Percentiles rank a stretch among this genome's conserved stretches.
These are phyloP conservation scores for Aspergillus novofumigatus DNA, from an alignment of 2,329 filamentous ascomycete species.

Conservation along the genomic window DNA sequence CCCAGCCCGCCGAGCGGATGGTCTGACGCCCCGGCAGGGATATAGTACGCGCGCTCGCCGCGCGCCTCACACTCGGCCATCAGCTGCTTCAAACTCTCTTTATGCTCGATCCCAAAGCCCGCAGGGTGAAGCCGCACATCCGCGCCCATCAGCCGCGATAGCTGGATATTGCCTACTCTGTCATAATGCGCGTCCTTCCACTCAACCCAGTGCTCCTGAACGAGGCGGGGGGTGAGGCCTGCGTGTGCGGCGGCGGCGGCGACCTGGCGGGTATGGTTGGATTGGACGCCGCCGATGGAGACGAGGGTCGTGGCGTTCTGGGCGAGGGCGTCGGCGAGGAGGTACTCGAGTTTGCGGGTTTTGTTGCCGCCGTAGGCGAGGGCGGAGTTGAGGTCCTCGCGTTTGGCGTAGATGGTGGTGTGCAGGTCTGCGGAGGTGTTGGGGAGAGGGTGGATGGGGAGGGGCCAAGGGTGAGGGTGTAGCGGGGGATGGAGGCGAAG, in stretches of 20 bases:
- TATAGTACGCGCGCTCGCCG: conserved; percentile 65
- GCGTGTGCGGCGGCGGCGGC: conserved; percentile 58
- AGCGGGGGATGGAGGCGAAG: conserved; percentile 60
- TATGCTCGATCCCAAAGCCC: conserved; percentile 66
- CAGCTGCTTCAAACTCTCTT: conserved; percentile 54
- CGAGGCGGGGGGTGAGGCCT: conserved; percentile 48
- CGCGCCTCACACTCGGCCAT: conserved; percentile 49
- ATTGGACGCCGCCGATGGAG: conserved; percentile 64
- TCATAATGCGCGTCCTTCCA: conserved; percentile 58
- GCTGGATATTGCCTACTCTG: conserved; percentile 66
- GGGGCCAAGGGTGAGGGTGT: conserved; percentile 59
- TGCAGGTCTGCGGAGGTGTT: conserved; percentile 60
- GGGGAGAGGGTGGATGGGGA: conserved; percentile 57
- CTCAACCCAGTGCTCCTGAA: conserved; percentile 68
- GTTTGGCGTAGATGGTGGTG: conserved; percentile 61
- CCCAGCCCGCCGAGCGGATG: conserved; percentile 67
- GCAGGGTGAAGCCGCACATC: conserved; percentile 59
- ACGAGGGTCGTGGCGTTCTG: conserved; percentile 59
- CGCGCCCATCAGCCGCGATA: conserved; percentile 64
- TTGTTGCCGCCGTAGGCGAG: conserved; percentile 68
- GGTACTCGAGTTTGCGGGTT: conserved; percentile 66
- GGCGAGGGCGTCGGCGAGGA: conserved; percentile 59
- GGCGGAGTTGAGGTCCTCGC: conserved; percentile 67
- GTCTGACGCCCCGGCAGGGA: conserved; percentile 67
- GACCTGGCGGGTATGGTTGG: conserved; percentile 66